Base-by-base conservation (phyloP, 2,329 filamentous ascomycete species). In the Penicillium freii region DNA sequence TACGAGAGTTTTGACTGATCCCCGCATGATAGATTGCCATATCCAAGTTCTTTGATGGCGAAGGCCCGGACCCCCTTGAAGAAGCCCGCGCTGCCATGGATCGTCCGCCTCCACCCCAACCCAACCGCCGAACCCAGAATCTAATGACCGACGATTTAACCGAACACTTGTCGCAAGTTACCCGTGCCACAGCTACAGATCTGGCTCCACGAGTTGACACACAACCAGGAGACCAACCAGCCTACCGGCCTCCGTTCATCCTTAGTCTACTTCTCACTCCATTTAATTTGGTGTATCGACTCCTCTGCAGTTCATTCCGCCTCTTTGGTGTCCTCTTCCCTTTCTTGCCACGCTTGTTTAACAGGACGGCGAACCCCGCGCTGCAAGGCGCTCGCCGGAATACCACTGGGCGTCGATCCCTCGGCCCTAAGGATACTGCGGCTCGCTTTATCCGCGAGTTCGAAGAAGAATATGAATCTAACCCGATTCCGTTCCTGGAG, bases 41-140 rank as follows among this genome's bases (percentile, higher is more conserved):
- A 62, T 86, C 94, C 63, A 95, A 95, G 71, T 97, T 97, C 84
- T 99, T 97, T 73, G 94, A 99, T 69, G 94, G 94, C 66, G 94
- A 97, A 77, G 88, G 88, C 4, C 84, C 91, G 48, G 91, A 96
- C 72, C 88, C 86, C 13, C 79, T 93, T 19, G 88, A 89, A 57
- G 91, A 94, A 77, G 90, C 90, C 57, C 82, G 87, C 50, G 83
- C 87, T 48, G 81, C 83, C 8, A 81, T 87, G 59, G 77, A 82
- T 51, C 75, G 81, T n/a, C 70, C 77, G 33, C 80, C 86, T 39
- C 87, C 88, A 19, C 84, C 85, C 46, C 80, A 84, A 62, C 77
- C 85, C 57, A 78, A 81, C 15, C 82, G 90, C 62, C 85, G 88
- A 60, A 78, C 82, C 63, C 89, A 95, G 69, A 95, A 90, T 59